Conservation (phyloP, 169 alveolate species). For the Plasmodium ovale region DNA sequence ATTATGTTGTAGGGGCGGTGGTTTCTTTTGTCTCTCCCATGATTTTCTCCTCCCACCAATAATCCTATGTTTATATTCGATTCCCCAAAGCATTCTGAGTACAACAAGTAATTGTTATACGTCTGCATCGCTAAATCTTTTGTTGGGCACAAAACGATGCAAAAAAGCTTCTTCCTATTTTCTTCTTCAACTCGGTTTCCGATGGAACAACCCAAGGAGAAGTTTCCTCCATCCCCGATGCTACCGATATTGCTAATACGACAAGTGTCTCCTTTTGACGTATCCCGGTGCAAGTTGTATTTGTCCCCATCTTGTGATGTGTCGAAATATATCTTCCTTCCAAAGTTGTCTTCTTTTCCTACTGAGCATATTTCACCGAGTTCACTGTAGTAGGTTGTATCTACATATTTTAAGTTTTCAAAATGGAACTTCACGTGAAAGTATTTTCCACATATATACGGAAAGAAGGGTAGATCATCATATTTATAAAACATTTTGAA, state of each 20-base stretch:
- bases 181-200: conserved; percentile 5
- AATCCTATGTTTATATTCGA: conserved; percentile 77
- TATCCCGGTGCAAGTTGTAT: background rate
- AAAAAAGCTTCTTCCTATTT: conserved; percentile 79
- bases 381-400: conserved; percentile 15
- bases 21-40: conserved; percentile 76
- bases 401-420: conserved; percentile 59
- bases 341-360: background rate
- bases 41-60: conserved; percentile 84
- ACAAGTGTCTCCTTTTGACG: background rate
- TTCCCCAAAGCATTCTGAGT: conserved; percentile 78
- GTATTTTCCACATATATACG: conserved; percentile 62
- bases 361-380: background rate
- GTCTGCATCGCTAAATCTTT: conserved; percentile 87
- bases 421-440: conserved; percentile 55
- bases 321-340: conserved; percentile 17
- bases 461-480: conserved; percentile 65
- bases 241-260: background rate
- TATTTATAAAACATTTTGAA: conserved; percentile 72
- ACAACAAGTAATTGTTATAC: conserved; percentile 82
- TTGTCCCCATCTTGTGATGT: background rate
- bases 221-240: too few relatives aligned
- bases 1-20: conserved; percentile 17
- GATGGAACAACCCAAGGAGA: too few relatives aligned
- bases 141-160: conserved; percentile 85